phyloP scores from a whole-genome alignment of 1,139 yeast genomes.

The Suhomyces terraborum region DNA sequence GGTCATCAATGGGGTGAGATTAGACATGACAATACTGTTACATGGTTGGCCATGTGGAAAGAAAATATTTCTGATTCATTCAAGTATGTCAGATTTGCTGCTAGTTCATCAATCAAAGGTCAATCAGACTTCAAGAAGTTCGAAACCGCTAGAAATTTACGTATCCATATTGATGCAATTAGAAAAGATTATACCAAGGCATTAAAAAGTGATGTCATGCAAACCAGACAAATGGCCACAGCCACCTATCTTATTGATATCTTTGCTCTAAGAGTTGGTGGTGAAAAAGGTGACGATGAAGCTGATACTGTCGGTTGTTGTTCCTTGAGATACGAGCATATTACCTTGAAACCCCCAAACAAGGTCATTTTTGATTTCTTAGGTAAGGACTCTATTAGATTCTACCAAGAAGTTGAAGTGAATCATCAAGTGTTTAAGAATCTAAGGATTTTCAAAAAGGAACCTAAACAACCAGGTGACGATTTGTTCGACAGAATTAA shows the following conservation, averaged over 20 bases:
- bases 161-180: conserved; percentile 68
- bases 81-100: conserved; percentile 90
- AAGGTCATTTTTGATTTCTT: conserved; percentile 89
- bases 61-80: conserved; percentile 83
- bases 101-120: conserved; percentile 88
- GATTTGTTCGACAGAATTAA: conserved; percentile 88
- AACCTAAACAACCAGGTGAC: conserved; percentile 89
- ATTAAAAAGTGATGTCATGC: conserved; percentile 76
- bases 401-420: conserved; percentile 89
- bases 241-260: conserved; percentile 92
- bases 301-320: conserved; percentile 99
- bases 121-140: conserved; percentile 88
- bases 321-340: conserved; percentile 86
- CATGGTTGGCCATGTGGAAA: conserved; percentile 98
- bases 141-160: conserved; percentile 87
- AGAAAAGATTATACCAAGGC: conserved; percentile 73
- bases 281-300: conserved; percentile 95
- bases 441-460: conserved; percentile 79
- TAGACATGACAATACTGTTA: conserved; percentile 83
- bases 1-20: conserved; percentile 94
- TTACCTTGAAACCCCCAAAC: conserved; percentile 82
- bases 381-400: conserved; percentile 95
- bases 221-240: conserved; percentile 88
- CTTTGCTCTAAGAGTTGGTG: conserved; percentile 98
- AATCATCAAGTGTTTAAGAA: conserved; percentile 88